phyloP scores from a whole-genome alignment of 345 rosid genomes.

The Citrus mangshanensis region DNA sequence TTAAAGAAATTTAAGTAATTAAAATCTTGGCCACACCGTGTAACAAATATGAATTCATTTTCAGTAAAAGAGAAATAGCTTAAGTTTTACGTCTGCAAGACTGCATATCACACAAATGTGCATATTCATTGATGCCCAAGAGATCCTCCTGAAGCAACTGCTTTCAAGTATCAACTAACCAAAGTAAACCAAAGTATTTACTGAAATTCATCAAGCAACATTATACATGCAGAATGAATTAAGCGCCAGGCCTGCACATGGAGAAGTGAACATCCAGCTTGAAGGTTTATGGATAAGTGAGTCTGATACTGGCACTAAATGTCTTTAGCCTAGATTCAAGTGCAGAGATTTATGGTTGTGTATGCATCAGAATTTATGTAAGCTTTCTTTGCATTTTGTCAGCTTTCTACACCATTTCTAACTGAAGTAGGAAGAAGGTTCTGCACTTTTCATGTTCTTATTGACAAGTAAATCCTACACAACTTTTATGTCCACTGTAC shows the following conservation, averaged over 20 bases:
- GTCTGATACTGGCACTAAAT: background rate
- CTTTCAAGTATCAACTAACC: background rate
- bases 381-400: background rate
- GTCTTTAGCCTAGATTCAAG: background rate
- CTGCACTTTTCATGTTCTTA: background rate
- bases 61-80: background rate
- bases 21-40: slow-evolving; percentile 4
- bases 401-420: background rate
- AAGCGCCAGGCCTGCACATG: background rate
- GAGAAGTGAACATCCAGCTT: background rate
- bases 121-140: background rate
- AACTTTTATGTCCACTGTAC: background rate
- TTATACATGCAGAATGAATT: background rate
- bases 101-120: background rate
- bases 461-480: background rate
- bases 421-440: background rate
- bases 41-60: background rate
- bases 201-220: background rate
- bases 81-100: background rate
- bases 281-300: background rate
- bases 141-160: background rate
- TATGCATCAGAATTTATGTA: background rate
- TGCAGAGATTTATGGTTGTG: background rate
- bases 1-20: slow-evolving; percentile 8
- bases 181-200: background rate